A percentile compares a stretch with the other conserved stretches of the same genome.
Conservation (phyloP, 2,329 filamentous ascomycete genomes). For the Thelonectria discophora region DNA sequence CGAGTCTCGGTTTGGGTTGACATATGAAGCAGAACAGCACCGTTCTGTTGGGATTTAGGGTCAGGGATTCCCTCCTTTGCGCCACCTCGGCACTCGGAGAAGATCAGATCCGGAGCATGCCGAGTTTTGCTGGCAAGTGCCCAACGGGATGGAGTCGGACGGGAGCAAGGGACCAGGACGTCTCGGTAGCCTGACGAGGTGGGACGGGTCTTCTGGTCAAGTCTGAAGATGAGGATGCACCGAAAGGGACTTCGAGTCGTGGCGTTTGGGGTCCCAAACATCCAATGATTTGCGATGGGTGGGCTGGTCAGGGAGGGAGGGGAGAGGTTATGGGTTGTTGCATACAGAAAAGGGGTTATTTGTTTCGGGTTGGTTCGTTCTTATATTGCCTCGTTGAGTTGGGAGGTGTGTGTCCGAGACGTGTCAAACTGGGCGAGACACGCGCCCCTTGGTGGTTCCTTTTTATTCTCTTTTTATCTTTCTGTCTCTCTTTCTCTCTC, state of each 20-base stretch:
- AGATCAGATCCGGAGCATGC: slow-evolving; percentile 13
- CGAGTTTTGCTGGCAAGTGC: slow-evolving; percentile 15
- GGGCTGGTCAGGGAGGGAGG: slow-evolving; percentile 14
- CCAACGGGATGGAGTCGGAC: slow-evolving; percentile 13
- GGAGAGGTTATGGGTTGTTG: slow-evolving; percentile 23
- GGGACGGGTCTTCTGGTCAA: slow-evolving; percentile 13
- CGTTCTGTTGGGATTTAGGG: slow-evolving; percentile 24
- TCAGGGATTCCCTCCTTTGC: slow-evolving; percentile 18
- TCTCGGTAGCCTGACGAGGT: slow-evolving; percentile 8
- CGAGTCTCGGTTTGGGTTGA: slow-evolving; percentile 29
- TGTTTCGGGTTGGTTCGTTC: slow-evolving; percentile 18
- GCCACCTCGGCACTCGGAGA: slow-evolving; percentile 20
- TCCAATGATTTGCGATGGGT: slow-evolving; percentile 14
- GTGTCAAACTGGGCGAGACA: slow-evolving; percentile 19
- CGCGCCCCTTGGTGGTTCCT: slow-evolving; percentile 17
- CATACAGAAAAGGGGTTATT: slow-evolving; percentile 27
- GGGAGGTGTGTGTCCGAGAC: slow-evolving; percentile 18
- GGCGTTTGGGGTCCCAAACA: slow-evolving; percentile 6
- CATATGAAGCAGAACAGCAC: slow-evolving; percentile 21
- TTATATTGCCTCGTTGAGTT: slow-evolving; percentile 26
- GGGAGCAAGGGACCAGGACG: slow-evolving; percentile 9
- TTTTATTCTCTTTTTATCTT: slow-evolving; percentile 16
- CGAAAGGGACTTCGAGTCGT: slow-evolving; percentile 21
- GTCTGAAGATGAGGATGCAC: slow-evolving; percentile 13
- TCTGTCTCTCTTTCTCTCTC: too few relatives aligned